Evolutionary conservation across 768 basidiomycete genomes (phyloP).

Genomic region (Tulasnella sp.): DNA sequence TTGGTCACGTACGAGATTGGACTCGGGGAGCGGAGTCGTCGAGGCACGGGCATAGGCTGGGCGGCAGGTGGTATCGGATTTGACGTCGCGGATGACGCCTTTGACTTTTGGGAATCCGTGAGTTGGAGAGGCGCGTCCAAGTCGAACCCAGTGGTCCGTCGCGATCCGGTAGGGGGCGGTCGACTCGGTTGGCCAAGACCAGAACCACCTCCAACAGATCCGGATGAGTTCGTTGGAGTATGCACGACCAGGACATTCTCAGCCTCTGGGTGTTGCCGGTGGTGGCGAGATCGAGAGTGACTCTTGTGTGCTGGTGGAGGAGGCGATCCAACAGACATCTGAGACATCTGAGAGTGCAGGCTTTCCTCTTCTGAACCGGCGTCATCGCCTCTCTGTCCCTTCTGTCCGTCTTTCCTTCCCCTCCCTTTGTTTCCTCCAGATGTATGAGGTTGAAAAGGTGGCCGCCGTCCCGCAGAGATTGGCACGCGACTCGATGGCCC

Average conservation of each 20-base stretch:
- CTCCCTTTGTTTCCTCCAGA: no score
- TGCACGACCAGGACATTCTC: neutral
- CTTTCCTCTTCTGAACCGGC: neutral
- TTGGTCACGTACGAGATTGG: neutral
- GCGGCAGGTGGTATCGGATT: neutral
- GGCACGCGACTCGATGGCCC: no score
- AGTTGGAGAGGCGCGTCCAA: neutral
- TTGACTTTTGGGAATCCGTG: constrained; percentile 4
- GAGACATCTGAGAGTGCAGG: constrained; percentile 4
- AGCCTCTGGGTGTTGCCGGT: neutral
- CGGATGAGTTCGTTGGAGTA: neutral
- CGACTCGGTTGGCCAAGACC: neutral
- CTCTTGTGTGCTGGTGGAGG: no score
- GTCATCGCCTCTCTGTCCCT: no score
- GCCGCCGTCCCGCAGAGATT: no score
- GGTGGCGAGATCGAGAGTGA: no score
- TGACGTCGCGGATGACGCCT: no score
- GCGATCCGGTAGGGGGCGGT: no score
- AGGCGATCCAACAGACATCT: constrained; percentile 7
- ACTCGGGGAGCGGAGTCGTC: neutral
- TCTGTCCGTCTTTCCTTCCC: constrained; percentile 1
- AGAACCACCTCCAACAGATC: neutral
- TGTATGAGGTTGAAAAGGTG: no score
- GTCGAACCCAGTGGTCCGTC: neutral
- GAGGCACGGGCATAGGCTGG: neutral